A percentile compares a stretch with the other conserved stretches of the same genome.
Evolutionary conservation across 2,329 filamentous ascomycete species (phyloP).

Genomic region (Xylariaceae sp.): DNA sequence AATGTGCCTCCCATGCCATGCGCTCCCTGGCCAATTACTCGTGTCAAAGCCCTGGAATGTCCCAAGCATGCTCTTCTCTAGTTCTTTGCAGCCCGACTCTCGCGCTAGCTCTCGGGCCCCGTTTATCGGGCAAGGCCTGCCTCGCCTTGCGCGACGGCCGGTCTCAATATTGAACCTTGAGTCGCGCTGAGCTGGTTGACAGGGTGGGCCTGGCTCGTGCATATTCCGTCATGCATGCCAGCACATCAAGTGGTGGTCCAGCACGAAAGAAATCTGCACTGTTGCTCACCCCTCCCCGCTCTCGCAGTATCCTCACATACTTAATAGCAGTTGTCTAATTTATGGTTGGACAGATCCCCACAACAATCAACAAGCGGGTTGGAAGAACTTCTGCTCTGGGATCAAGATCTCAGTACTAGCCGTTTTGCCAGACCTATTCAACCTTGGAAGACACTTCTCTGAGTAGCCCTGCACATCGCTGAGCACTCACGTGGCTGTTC

Average conservation of each 20-base stretch:
- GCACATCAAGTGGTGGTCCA: conserved; percentile 46
- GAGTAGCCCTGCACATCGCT: conserved; percentile 27
- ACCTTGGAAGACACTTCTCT: conserved; percentile 28
- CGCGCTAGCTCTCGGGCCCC: conserved; percentile 24
- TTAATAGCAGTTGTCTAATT: conserved; percentile 37
- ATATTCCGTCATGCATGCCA: conserved; percentile 58
- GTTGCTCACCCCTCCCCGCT: conserved; percentile 32
- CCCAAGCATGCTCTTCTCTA: conserved; percentile 19
- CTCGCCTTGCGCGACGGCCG: conserved; percentile 33
- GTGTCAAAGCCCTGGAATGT: conserved; percentile 26
- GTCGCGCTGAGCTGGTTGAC: conserved; percentile 40
- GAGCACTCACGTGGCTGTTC: conserved; percentile 23
- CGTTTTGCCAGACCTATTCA: conserved; percentile 33
- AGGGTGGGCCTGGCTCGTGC: conserved; percentile 45
- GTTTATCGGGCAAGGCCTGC: conserved; percentile 27
- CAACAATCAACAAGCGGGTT: conserved; percentile 32
- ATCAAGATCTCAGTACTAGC: conserved; percentile 28
- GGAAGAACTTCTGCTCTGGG: conserved; percentile 28
- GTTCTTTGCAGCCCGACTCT: conserved; percentile 25
- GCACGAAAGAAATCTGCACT: conserved; percentile 37
- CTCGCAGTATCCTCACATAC: conserved; percentile 38
- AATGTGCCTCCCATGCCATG: conserved; percentile 22
- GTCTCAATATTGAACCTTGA: conserved; percentile 30
- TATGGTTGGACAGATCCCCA: conserved; percentile 41
- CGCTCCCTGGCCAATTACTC: conserved; percentile 27